phyloP scores from a whole-genome alignment of 2,329 filamentous ascomycete genomes.

The Arthrobotrys musiformis region DNA sequence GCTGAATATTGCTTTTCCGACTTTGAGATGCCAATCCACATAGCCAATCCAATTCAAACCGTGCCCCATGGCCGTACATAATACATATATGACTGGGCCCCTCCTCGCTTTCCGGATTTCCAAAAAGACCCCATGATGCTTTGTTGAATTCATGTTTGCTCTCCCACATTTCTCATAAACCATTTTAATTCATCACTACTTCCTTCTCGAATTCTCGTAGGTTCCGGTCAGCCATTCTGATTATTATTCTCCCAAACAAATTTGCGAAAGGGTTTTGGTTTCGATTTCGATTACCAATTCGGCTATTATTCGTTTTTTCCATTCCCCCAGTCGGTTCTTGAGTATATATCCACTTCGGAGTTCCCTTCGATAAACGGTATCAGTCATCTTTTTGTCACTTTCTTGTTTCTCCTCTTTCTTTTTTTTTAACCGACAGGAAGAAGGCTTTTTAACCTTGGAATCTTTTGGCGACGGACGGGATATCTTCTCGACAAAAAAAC shows the following conservation, averaged over 20 bases:
- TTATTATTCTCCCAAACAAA: background rate
- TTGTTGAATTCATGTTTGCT: conserved; percentile 32
- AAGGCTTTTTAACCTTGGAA: conserved; percentile 16
- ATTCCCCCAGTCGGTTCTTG: background rate
- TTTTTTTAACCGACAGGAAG: background rate
- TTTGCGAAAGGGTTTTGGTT: no score
- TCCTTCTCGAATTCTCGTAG: conserved; percentile 13
- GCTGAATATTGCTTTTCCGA: conserved; percentile 18
- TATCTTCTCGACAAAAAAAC: background rate
- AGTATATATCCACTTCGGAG: conserved; percentile 23
- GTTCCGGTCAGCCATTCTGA: conserved; percentile 46
- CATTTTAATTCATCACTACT: conserved; percentile 10
- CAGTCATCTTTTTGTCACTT: background rate
- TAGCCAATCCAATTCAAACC: background rate
- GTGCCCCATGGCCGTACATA: conserved; percentile 9
- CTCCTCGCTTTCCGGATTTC: background rate
- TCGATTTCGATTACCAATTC: conserved; percentile 9
- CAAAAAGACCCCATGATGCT: conserved; percentile 15
- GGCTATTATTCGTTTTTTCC: conserved; percentile 11
- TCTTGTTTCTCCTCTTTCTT: conserved; percentile 11
- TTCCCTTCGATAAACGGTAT: conserved; percentile 18
- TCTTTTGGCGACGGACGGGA: conserved; percentile 14
- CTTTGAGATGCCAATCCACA: conserved; percentile 18
- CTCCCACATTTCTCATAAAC: conserved; percentile 26
- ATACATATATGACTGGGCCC: conserved; percentile 36